Evolutionary conservation across 495 filamentous ascomycete genomes (phyloP), one percentile per base, ranked within the genome.

Genomic region (Aspergillus baeticus): DNA sequence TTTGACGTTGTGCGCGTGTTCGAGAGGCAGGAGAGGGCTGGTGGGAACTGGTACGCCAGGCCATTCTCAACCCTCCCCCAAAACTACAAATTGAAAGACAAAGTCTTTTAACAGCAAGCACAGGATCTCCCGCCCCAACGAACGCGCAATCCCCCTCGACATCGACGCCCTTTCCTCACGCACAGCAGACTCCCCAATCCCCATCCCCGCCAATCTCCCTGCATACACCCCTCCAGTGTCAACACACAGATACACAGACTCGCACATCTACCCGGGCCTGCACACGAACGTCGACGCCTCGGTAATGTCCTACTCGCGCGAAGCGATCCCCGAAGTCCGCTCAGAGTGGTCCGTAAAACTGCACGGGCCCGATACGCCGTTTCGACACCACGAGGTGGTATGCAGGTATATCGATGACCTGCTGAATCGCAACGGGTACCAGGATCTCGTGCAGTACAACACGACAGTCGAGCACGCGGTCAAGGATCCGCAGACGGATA

Each of bases 21-120:
- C 64, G 83, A 86, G 60, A 61, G 83, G 29, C 75, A 81, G 33
- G 81, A 84, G 55, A 75, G 69, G 20, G 72, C 80, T 8, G 83
- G 83, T 33, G 83, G 83, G 55, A 80, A 76, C 61, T 85, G 82
- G 83, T 84, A 71, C 54, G 73, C n/a, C n/a, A n/a, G n/a, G n/a
- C n/a, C n/a, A n/a, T n/a, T n/a, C 10, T 51, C 14, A 13, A 20
- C 14, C n/a, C 1, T 23, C 7, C 6, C 38, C 39, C 18, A 15
- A 3, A 20, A 15, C 37, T n/a, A n/a, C 17, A 22, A 34, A 6
- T 33, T 6, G 8, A 21, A 26, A 50, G 3, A 11, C 14, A 23
- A 33, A 17, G 11, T 29, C 29, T 21, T 41, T 38, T 22, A 15
- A 51, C 10, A 13, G 22, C 5, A 22, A 29, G 1, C 29, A 10